These are phyloP conservation scores for Nitzschia putrida DNA, from an alignment of 108 stramenopile species.

Conservation along the genomic window DNA sequence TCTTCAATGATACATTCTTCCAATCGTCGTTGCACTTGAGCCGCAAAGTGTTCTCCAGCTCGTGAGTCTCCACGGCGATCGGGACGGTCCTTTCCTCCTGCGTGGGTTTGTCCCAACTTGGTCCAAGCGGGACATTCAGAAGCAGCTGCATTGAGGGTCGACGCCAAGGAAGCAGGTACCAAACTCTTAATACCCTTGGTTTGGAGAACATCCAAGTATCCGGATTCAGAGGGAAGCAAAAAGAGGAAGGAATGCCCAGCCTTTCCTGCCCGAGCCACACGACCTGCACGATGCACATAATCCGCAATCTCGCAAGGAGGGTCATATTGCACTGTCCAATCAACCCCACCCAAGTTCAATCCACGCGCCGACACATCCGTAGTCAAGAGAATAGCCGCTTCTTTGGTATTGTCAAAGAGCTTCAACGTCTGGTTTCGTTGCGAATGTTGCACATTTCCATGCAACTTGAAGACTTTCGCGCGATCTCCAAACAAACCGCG, in stretches of 20 bases:
- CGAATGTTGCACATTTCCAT: constrained; percentile 82
- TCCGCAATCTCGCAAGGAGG: constrained; percentile 89
- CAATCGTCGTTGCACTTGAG: constrained; percentile 18
- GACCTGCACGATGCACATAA: constrained; percentile 89
- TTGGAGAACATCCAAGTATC: constrained; percentile 78
- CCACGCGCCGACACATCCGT: constrained; percentile 96
- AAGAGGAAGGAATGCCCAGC: constrained; percentile 86
- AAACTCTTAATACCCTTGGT: constrained; percentile 64
- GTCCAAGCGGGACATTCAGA: constrained; percentile 55
- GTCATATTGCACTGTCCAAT: constrained; percentile 94
- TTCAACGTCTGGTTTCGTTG: constrained; percentile 65
- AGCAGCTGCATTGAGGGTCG: constrained; percentile 70
- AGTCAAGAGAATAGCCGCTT: constrained; percentile 69
- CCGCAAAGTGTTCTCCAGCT: not conserved
- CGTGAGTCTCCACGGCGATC: constrained; percentile 22
- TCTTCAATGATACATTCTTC: constrained; percentile 71
- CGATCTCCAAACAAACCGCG: constrained; percentile 61
- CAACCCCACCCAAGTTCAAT: constrained; percentile 79
- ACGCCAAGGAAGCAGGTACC: constrained; percentile 68
- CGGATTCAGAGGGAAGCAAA: constrained; percentile 86
- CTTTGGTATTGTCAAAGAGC: constrained; percentile 44
- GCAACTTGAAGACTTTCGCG: constrained; percentile 72
- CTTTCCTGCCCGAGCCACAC: constrained; percentile 86
- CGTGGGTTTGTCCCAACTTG: constrained; percentile 43
- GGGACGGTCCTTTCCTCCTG: constrained; percentile 34